Conservation (phyloP, 495 filamentous ascomycete species). For the Talaromyces wortmannii region DNA sequence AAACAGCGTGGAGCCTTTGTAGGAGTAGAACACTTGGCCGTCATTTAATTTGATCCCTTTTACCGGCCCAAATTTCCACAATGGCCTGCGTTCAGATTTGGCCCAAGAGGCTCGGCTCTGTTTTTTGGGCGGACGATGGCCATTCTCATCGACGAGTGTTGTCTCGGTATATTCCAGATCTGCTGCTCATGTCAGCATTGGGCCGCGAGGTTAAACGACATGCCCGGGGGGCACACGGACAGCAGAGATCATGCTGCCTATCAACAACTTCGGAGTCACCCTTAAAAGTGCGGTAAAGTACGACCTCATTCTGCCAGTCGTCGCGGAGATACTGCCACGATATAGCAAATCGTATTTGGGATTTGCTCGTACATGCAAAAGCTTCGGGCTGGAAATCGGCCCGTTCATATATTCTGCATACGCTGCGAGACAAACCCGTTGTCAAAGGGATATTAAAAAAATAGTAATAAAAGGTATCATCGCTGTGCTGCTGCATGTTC, state of each 20-base stretch:
- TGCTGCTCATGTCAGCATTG: neutral
- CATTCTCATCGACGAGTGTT: neutral
- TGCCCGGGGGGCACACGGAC: neutral
- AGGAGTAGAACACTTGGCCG: slow-evolving; percentile 27
- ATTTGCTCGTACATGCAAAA: slow-evolving; percentile 3
- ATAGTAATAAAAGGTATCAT: slow-evolving; percentile 15
- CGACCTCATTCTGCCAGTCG: neutral
- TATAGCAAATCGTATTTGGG: slow-evolving; percentile 24
- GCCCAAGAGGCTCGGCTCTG: neutral
- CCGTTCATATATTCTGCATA: slow-evolving; percentile 26
- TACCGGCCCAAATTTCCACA: slow-evolving; percentile 9
- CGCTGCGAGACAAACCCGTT: slow-evolving; percentile 10
- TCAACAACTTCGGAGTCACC: neutral
- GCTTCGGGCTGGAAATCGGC: slow-evolving; percentile 23
- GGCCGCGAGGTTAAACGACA: neutral
- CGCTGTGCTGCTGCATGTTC: neutral
- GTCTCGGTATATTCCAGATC: neutral
- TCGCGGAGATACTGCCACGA: slow-evolving; percentile 29
- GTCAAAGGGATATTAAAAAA: slow-evolving; percentile 8
- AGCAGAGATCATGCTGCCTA: neutral
- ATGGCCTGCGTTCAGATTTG: neutral
- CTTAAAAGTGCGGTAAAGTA: neutral
- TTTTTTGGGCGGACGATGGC: neutral
- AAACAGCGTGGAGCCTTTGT: slow-evolving; percentile 21
- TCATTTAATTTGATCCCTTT: slow-evolving; percentile 28